phyloP scores from a whole-genome alignment of 2,329 filamentous ascomycete genomes.

The Fusarium staphyleae region DNA sequence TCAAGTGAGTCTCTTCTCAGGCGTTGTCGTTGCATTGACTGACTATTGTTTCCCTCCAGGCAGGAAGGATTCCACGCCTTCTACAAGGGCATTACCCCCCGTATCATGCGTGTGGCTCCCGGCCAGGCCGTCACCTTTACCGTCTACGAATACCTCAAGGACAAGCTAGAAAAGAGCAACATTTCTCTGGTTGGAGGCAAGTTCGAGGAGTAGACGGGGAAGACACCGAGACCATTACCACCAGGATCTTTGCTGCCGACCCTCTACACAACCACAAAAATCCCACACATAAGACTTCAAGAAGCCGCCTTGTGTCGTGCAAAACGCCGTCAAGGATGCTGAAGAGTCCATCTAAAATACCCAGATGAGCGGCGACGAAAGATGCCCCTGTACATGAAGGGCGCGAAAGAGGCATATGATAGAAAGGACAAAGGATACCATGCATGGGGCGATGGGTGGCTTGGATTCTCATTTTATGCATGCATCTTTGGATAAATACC shows the following conservation, averaged over 20 bases:
- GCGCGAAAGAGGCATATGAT: constrained; percentile 18
- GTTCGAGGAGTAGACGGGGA: constrained; percentile 67
- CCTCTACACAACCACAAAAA: too few relatives aligned
- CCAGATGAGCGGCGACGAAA: constrained; percentile 3
- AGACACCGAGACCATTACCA: neutral
- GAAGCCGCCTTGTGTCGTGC: constrained; percentile 9
- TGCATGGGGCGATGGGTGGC: constrained; percentile 34
- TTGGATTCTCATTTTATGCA: constrained; percentile 38
- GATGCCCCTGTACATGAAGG: too few relatives aligned
- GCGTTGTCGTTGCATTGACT: constrained; percentile 2
- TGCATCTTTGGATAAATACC: constrained; percentile 42
- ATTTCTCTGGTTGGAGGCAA: constrained; percentile 65
- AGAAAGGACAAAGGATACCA: constrained; percentile 38
- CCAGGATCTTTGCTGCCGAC: neutral
- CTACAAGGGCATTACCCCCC: constrained; percentile 98
- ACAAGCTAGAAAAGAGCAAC: constrained; percentile 72
- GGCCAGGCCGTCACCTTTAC: constrained; percentile 84
- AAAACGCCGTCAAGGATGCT: constrained; percentile 21
- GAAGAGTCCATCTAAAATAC: constrained; percentile 25
- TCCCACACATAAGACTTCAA: neutral
- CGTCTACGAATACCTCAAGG: constrained; percentile 80
- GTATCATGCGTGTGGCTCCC: constrained; percentile 96
- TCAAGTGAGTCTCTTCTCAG: constrained; percentile 62
- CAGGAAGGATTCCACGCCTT: constrained; percentile 95
- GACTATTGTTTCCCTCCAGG: constrained; percentile 51